Conservation (phyloP, 2,329 filamentous ascomycete genomes). For the Dactylella cylindrospora region DNA sequence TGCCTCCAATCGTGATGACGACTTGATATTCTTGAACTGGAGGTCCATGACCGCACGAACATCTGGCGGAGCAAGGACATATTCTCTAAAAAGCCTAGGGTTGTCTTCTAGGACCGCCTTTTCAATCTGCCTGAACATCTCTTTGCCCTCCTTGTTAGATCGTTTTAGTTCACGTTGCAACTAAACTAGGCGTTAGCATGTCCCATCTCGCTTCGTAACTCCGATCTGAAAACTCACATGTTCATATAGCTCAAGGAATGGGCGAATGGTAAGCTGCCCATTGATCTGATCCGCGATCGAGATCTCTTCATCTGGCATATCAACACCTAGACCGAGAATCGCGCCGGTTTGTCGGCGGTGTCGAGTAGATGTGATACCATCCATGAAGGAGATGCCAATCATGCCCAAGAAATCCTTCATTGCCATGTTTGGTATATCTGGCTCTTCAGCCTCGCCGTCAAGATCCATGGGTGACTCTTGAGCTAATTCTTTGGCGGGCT, state of each 20-base stretch:
- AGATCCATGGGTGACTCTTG: conserved; percentile 45
- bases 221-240: conserved; percentile 61
- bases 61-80: conserved; percentile 79
- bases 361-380: conserved; percentile 86
- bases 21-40: conserved; percentile 96
- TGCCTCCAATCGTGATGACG: conserved; percentile 81
- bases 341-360: conserved; percentile 60
- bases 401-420: conserved; percentile 91
- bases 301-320: conserved; percentile 53
- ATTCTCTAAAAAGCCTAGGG: conserved; percentile 86
- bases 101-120: conserved; percentile 85
- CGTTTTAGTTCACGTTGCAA: conserved; percentile 87
- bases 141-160: conserved; percentile 89
- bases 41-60: conserved; percentile 88
- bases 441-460: conserved; percentile 59
- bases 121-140: conserved; percentile 88
- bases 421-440: conserved; percentile 61
- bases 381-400: conserved; percentile 98
- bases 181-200: conserved; percentile 53
- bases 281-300: conserved; percentile 64
- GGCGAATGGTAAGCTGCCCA: conserved; percentile 85
- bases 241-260: conserved; percentile 91
- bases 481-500: neutral
- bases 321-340: conserved; percentile 45
- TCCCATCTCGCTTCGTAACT: neutral